Percentiles rank a stretch among this genome's conserved stretches.
phyloP scores from a whole-genome alignment of 2,329 filamentous ascomycete species.

The Purpureocillium lavendulum region DNA sequence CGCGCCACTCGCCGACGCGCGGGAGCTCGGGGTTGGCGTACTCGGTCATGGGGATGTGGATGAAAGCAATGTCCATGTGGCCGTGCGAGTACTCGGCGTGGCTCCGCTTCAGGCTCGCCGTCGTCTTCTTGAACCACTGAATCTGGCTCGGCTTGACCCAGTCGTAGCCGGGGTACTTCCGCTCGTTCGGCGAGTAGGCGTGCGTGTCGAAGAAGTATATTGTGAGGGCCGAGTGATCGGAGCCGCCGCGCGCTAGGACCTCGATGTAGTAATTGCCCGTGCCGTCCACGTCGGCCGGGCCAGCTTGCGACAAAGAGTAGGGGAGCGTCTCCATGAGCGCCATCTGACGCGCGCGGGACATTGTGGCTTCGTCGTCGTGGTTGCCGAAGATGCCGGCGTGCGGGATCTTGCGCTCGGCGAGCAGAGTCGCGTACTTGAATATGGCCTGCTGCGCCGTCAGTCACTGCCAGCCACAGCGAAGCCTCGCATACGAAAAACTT shows the following conservation, averaged over 20 bases:
- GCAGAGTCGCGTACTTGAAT: slow-evolving; percentile 81
- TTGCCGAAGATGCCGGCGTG: slow-evolving; percentile 96
- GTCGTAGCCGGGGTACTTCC: slow-evolving; percentile 85
- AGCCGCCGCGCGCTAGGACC: slow-evolving; percentile 69
- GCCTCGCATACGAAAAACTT: slow-evolving; percentile 17
- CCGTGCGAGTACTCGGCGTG: slow-evolving; percentile 83
- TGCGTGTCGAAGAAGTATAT: slow-evolving; percentile 95
- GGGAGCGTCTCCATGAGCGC: slow-evolving; percentile 76
- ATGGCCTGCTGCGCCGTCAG: slow-evolving; percentile 51
- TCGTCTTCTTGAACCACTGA: slow-evolving; percentile 82
- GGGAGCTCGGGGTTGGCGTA: slow-evolving; percentile 60
- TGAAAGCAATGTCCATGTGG: slow-evolving; percentile 93
- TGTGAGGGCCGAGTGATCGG: slow-evolving; percentile 82
- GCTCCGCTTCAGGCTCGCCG: slow-evolving; percentile 62
- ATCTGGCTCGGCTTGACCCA: slow-evolving; percentile 96
- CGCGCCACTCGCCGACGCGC: slow-evolving; percentile 60
- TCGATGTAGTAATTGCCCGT: slow-evolving; percentile 95
- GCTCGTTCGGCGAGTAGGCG: slow-evolving; percentile 82
- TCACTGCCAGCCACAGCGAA: slow-evolving; percentile 7
- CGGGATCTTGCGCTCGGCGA: slow-evolving; percentile 81
- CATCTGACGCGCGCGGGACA: slow-evolving; percentile 76
- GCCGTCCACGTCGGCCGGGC: slow-evolving; percentile 76
- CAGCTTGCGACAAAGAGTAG: slow-evolving; percentile 78
- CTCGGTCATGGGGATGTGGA: slow-evolving; percentile 93
- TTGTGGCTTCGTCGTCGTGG: slow-evolving; percentile 85